Conservation (phyloP, 768 basidiomycete genomes). For the Termitomyces sp. region DNA sequence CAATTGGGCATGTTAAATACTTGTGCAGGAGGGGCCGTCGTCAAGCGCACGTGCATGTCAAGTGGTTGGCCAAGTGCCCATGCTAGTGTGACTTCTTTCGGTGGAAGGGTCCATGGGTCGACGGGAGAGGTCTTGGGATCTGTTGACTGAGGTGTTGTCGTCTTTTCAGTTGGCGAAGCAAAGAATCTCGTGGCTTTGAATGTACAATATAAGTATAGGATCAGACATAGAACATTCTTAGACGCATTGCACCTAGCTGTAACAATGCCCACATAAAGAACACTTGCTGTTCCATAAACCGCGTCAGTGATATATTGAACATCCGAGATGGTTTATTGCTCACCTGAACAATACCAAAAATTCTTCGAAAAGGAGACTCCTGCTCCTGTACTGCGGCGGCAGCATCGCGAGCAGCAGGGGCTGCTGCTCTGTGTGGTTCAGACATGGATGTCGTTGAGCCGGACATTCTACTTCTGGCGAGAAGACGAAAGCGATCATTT, state of each 20-base stretch:
- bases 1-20: conserved; percentile 48
- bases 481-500: conserved; percentile 2
- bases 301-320: not conserved
- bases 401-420: conserved; percentile 8
- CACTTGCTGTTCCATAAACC: conserved; percentile 47
- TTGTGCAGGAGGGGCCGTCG: conserved; percentile 58
- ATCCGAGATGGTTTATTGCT: not conserved
- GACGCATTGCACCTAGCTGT: conserved; percentile 45
- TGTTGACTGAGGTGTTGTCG: conserved; percentile 4
- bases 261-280: conserved; percentile 61
- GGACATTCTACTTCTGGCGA: not conserved
- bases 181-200: conserved; percentile 25
- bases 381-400: conserved; percentile 10
- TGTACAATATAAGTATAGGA: not conserved
- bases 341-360: conserved; percentile 24
- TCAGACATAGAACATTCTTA: not conserved
- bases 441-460: conserved; percentile 12
- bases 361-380: conserved; percentile 14
- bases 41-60: conserved; percentile 70
- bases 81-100: conserved; percentile 45
- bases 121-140: conserved; percentile 23
- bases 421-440: conserved; percentile 13
- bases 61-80: conserved; percentile 61
- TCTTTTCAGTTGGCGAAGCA: conserved; percentile 1
- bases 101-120: conserved; percentile 49